Percentiles rank a stretch among this genome's conserved stretches.
These are phyloP conservation scores for Backusella sp. DNA, from an alignment of 192 early-diverging fungal genomes.

Conservation along the genomic window DNA sequence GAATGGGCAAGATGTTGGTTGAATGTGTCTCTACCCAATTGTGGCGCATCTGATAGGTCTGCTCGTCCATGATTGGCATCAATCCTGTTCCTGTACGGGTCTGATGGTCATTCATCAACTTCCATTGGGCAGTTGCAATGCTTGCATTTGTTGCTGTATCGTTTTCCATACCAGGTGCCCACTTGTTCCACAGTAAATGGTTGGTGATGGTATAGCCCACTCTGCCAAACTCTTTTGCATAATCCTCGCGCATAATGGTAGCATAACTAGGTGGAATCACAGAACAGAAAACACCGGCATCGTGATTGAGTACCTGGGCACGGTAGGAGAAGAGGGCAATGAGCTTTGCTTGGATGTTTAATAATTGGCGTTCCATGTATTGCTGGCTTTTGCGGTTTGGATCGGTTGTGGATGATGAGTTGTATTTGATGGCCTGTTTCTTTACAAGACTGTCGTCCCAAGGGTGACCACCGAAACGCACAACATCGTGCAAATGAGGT, in stretches of 20 bases:
- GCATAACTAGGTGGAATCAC: slow-evolving; percentile 12
- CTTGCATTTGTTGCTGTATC: not conserved
- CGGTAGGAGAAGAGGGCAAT: not conserved
- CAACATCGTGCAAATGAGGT: slow-evolving; percentile 10
- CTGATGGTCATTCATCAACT: not conserved
- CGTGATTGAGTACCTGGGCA: not conserved
- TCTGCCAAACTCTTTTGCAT: not conserved
- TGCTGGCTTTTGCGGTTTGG: not conserved
- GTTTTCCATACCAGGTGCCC: not conserved
- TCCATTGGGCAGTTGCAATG: not conserved
- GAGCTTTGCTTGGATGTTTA: slow-evolving; percentile 3
- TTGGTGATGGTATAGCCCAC: not conserved
- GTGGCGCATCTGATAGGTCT: not conserved
- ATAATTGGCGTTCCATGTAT: not conserved
- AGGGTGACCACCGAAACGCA: slow-evolving; percentile 23
- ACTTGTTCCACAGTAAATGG: not conserved
- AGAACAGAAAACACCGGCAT: not conserved
- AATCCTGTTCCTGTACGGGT: not conserved
- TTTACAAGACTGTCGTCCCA: not conserved
- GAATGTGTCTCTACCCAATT: not conserved
- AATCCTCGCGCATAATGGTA: not conserved
- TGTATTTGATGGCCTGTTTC: not conserved
- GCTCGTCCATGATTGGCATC: not conserved
- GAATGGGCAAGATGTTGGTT: not conserved
- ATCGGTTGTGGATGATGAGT: not conserved